Evolutionary conservation across 2,329 filamentous ascomycete species (phyloP).

Genomic region (Colletotrichum sp.): DNA sequence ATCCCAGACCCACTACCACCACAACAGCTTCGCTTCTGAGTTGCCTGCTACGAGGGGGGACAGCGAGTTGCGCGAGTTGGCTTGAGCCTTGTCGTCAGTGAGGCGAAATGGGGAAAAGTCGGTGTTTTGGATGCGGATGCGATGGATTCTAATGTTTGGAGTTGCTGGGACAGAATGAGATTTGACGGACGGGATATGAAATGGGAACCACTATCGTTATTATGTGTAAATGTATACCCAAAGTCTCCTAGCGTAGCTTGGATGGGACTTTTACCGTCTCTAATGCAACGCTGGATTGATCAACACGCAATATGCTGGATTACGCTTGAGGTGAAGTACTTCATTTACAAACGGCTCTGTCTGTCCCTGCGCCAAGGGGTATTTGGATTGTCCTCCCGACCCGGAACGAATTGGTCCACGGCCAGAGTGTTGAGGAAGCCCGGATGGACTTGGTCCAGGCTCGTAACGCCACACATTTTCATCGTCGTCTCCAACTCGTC

Average conservation of each 20-base stretch:
- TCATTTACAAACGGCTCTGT: constrained; percentile 30
- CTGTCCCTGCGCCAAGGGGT: constrained; percentile 40
- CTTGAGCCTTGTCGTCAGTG: constrained; percentile 13
- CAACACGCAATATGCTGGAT: neutral
- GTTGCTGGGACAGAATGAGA: neutral
- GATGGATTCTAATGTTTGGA: neutral
- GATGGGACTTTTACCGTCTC: neutral
- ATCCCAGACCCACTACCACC: neutral
- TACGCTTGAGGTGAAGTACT: neutral
- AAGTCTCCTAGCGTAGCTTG: neutral
- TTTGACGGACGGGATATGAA: neutral
- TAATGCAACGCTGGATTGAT: neutral
- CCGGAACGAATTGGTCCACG: constrained; percentile 51
- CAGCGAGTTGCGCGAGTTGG: constrained; percentile 36
- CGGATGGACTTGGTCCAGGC: constrained; percentile 64
- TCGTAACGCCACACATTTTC: constrained; percentile 68
- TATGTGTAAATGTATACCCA: neutral
- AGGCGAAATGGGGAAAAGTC: neutral
- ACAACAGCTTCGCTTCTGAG: constrained; percentile 26
- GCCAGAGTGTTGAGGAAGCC: constrained; percentile 63
- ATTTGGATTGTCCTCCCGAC: constrained; percentile 48
- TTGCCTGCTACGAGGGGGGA: constrained; percentile 33
- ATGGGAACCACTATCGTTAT: neutral
- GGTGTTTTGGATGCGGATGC: neutral
- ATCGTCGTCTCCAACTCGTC: constrained; percentile 72